Percentiles rank a stretch among this genome's conserved stretches.
These are phyloP conservation scores for Themeda triandra DNA, from an alignment of 176 grass and related monocot genomes.

Conservation along the genomic window DNA sequence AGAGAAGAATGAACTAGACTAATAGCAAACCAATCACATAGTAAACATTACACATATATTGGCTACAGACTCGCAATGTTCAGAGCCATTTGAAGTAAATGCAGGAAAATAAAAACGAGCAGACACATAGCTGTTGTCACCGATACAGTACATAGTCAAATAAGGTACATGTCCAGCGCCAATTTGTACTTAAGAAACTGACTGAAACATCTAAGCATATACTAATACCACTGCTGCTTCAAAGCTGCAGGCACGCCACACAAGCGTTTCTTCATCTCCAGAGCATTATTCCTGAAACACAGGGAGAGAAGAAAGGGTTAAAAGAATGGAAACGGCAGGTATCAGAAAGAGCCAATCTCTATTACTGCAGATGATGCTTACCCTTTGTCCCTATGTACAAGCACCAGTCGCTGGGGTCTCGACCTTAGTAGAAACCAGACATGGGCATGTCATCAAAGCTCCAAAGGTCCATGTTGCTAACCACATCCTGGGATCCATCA, in stretches of 20 bases:
- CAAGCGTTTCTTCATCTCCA: conserved; percentile 24
- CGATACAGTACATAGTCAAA: background rate
- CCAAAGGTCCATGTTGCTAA: conserved; percentile 62
- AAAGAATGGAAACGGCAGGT: background rate
- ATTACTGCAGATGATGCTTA: conserved; percentile 2
- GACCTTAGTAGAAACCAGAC: conserved; percentile 22
- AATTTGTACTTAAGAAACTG: background rate
- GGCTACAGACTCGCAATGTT: background rate
- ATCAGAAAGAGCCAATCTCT: background rate
- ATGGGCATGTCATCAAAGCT: conserved; percentile 69
- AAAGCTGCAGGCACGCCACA: conserved; percentile 2
- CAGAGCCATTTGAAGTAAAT: background rate
- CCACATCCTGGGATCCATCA: conserved; percentile 43
- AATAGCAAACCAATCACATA: background rate
- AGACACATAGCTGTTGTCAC: background rate
- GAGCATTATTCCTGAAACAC: conserved; percentile 47
- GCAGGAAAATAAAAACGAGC: conserved; percentile 5
- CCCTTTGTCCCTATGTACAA: conserved; percentile 36
- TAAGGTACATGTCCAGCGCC: conserved; percentile 5
- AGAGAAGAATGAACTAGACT: background rate
- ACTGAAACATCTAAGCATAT: conserved; percentile 2
- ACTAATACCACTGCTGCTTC: conserved; percentile 5
- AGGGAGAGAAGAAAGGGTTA: background rate
- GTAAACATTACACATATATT: background rate
- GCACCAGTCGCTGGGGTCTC: background rate